Percentiles rank a stretch among this genome's conserved stretches.
Conservation (phyloP, 106 monocot species). For the Dendrobium nobile region DNA sequence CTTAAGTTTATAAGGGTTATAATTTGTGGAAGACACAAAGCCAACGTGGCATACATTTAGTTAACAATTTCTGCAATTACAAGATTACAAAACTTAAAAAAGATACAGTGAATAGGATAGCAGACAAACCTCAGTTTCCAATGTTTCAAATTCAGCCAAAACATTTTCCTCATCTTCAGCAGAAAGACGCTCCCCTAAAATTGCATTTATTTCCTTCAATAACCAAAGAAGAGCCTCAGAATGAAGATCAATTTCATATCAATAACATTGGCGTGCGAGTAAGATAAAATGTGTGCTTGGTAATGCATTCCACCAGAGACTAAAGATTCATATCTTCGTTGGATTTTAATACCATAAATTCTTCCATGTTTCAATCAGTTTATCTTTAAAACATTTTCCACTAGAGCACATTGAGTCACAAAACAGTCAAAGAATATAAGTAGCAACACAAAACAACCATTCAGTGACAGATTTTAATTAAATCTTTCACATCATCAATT, state of each 20-base stretch:
- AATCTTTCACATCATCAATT: neutral
- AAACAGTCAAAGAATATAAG: neutral
- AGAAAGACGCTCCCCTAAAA: slow-evolving; percentile 56
- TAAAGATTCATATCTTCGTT: neutral
- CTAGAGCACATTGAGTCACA: neutral
- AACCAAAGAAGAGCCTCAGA: slow-evolving; percentile 13
- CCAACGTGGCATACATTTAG: neutral
- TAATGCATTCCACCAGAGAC: neutral
- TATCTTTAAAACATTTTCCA: neutral
- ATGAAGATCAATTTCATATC: neutral
- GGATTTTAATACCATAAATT: neutral
- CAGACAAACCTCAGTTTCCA: slow-evolving; percentile 58
- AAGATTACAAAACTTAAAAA: neutral
- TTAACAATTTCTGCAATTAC: neutral
- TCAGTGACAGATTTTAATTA: neutral
- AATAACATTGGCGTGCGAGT: neutral
- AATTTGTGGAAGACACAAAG: neutral
- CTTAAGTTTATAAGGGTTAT: neutral
- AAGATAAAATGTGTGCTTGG: neutral
- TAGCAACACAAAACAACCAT: neutral
- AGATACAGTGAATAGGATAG: neutral
- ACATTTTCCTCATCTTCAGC: slow-evolving; percentile 72
- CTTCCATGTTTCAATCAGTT: neutral
- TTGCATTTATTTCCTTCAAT: slow-evolving; percentile 72
- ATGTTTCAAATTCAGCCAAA: slow-evolving; percentile 66